Evolutionary conservation across 2,329 filamentous ascomycete species (phyloP).

Genomic region (Nemania abortiva): DNA sequence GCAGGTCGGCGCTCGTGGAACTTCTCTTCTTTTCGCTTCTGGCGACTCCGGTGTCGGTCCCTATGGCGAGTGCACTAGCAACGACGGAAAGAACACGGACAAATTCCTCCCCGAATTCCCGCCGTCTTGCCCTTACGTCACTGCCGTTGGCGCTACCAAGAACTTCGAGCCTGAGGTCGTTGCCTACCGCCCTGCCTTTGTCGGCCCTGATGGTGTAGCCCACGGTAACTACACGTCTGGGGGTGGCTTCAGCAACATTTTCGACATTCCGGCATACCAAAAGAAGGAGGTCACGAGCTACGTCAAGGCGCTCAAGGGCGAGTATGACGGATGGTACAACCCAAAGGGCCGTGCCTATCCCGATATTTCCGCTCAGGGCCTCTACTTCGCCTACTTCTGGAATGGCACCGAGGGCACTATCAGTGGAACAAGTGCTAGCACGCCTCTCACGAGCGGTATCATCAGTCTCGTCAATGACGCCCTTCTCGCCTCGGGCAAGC

Average conservation of each 20-base stretch:
- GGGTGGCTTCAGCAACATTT: slow-evolving; percentile 63
- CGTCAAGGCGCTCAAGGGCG: slow-evolving; percentile 55
- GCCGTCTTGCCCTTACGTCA: slow-evolving; percentile 55
- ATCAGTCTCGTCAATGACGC: slow-evolving; percentile 73
- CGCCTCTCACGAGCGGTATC: slow-evolving; percentile 68
- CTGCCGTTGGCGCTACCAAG: slow-evolving; percentile 51
- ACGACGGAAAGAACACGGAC: slow-evolving; percentile 67
- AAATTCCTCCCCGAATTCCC: slow-evolving; percentile 69
- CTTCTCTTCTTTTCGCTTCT: slow-evolving; percentile 62
- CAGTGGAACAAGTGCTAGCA: slow-evolving; percentile 65
- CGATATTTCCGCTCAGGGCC: slow-evolving; percentile 55
- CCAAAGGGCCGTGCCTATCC: slow-evolving; percentile 59
- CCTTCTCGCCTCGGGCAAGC: slow-evolving; percentile 62
- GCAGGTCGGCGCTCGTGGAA: slow-evolving; percentile 65
- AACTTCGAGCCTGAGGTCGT: slow-evolving; percentile 53
- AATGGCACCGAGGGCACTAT: slow-evolving; percentile 54
- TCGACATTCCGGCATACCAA: slow-evolving; percentile 58
- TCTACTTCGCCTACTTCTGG: slow-evolving; percentile 52
- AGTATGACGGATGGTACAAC: slow-evolving; percentile 61
- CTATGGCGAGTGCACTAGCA: slow-evolving; percentile 59
- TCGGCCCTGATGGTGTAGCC: slow-evolving; percentile 41
- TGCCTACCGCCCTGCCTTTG: slow-evolving; percentile 51
- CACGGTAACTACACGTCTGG: slow-evolving; percentile 44
- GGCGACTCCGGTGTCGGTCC: slow-evolving; percentile 61
- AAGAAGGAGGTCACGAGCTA: slow-evolving; percentile 54